These are phyloP conservation scores for Penicillium tannophilum DNA, from an alignment of 495 filamentous ascomycete genomes.

Conservation along the genomic window DNA sequence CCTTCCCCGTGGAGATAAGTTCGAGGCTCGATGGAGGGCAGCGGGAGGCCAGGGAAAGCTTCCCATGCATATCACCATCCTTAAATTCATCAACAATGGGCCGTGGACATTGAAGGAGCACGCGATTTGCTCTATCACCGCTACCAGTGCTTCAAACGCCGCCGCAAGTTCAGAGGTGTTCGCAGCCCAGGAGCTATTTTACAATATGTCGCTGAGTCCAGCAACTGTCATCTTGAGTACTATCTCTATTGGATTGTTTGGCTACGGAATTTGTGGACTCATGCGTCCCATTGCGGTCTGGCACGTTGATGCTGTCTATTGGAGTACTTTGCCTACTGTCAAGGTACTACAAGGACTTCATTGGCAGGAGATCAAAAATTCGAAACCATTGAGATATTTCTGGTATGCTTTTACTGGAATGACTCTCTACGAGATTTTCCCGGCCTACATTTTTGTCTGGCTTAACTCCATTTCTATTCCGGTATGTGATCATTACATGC, in stretches of 20 bases:
- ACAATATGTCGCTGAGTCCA: slow-evolving; percentile 28
- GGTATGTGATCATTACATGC: slow-evolving; percentile 11
- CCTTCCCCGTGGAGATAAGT: slow-evolving; percentile 42
- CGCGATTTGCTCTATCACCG: slow-evolving; percentile 33
- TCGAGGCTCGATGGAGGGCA: slow-evolving; percentile 31
- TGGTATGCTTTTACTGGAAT: slow-evolving; percentile 37
- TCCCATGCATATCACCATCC: slow-evolving; percentile 16
- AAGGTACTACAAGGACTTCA: slow-evolving; percentile 36
- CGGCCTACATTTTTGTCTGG: slow-evolving; percentile 56
- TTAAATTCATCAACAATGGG: slow-evolving; percentile 36
- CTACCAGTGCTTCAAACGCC: slow-evolving; percentile 30
- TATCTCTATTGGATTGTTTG: slow-evolving; percentile 46
- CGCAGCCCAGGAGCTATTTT: slow-evolving; percentile 38
- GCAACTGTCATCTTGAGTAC: slow-evolving; percentile 32
- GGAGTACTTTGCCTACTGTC: slow-evolving; percentile 35
- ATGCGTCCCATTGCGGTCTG: slow-evolving; percentile 55
- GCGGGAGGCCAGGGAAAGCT: slow-evolving; percentile 27
- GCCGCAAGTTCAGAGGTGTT: slow-evolving; percentile 20
- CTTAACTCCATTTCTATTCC: slow-evolving; percentile 58
- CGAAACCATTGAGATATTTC: slow-evolving; percentile 33
- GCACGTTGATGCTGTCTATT: slow-evolving; percentile 52
- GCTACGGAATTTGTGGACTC: slow-evolving; percentile 56
- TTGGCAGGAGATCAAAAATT: slow-evolving; percentile 33
- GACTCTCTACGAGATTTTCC: slow-evolving; percentile 55
- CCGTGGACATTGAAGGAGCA: slow-evolving; percentile 38